Evolutionary conservation across 176 grass and related monocot species (phyloP), one percentile per base, ranked within the genome.

Genomic region (Juncus effusus): DNA sequence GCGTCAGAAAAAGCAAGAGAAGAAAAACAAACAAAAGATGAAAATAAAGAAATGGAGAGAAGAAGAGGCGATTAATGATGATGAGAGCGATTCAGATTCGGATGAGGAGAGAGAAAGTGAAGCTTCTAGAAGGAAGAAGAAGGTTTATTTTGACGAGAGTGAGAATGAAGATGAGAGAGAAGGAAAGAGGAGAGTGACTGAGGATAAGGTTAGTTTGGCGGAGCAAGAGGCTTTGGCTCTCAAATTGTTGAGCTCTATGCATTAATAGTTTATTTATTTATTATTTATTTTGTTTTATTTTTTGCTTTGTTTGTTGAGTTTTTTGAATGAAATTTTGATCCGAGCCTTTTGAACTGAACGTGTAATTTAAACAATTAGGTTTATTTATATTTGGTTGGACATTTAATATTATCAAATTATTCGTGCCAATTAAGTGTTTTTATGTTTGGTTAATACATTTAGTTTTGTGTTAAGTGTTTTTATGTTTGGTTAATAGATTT

Each of bases 151-250:
- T 10, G 65, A 85, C 42, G 82, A 83, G 0, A 65, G 81, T 3
- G 75, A 88, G 64, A 79, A 64, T 1, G 66, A 75, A 28, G 64
- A 11, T 16, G 13, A 15, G 12, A 54, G 6, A 0, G 65, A 79
- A 56, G 67, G 57, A 0, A 44, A 51, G 58, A 70, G 55, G 50
- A 10, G 12, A 7, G 28, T 36, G 4, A 42, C 37, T 56, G 54
- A 62, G 10, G 76, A 79, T 75, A 45, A 54, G 4, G 65, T 73
- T 3, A 54, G 71, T 65, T 77, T 96, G 4, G 85, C 82, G 0
- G 74, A 79, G 63, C 93, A 96, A 74, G 93, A 96, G 77, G 87
- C 82, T 4, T 53, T 96, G 63, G 93, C 88, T 10, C 74, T 96
- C 51, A 86, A 86, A 65, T 81, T 96, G 53, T 64, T 96, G 75